Base-by-base conservation (phyloP, 331 rosid genomes). In the Quercus tomentella region DNA sequence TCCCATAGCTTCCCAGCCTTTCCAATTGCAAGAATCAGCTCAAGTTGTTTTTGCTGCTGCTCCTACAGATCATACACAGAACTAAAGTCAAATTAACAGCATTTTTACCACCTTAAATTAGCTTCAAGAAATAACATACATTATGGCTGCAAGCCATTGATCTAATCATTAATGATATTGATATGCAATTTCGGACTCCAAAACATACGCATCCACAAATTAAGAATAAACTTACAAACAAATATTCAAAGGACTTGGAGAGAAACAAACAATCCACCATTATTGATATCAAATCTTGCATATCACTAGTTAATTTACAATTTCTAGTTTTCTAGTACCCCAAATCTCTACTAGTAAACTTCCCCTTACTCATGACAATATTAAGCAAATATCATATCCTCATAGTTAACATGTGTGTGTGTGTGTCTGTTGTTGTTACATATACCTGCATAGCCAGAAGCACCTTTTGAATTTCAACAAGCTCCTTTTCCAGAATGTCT, bases 371-470 rank as follows among this genome's bases (percentile, higher is more conserved):
- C 70, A 30, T 17, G 18, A 30, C 12, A 30, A 20, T 65, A 12
- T 12, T 1, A 16, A 17, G 17, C 31, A 7, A 65, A 28, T 11
- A 11, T 7, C 16, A 30, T 7, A 9, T 33, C 72, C 70, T 30
- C 21, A 65, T 21, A 3, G 43, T 17, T 65, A 30, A 20, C 54
- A 12, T 65, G 18, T 17, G 8, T 17, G 18, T 3, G 45, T 41
- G 12, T 8, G 45, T 41, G 45, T 37, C 2, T 35, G 41, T 35
- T 41, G 8, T 28, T 65, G 22, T 51, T 76, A n/a, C 37, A 74
- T 75, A 20, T 86, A 94, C 98, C 96, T 95, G 98, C 99, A 95
- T 91, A 67, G 97, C 98, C 78, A 92, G 87, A 79, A 95, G 87
- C 82, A 91, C 94, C 67, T 91, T 90, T 78, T 93, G 99, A 77